Base-by-base conservation (phyloP, 345 rosid species). In the Clausena lansium region DNA sequence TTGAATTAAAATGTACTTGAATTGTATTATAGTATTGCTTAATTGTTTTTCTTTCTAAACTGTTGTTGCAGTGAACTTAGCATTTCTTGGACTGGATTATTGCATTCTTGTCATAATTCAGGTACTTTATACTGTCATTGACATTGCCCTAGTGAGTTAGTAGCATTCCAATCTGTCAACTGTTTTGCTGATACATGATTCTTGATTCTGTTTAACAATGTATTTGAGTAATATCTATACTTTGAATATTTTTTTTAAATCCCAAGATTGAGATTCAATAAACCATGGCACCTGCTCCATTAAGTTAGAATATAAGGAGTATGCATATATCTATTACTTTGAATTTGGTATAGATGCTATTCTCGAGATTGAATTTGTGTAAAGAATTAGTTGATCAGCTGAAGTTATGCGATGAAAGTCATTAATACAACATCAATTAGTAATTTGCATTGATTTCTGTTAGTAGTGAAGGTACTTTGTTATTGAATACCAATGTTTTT, bases 1-100 rank as follows among this genome's bases (percentile, higher is more conserved):
- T 17, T 30, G 4, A 32, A 6, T 45, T 50, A 67, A 13, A 55
- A 55, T n/a, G 9, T 10, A 25, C 25, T 35, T 17, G 45, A 41
- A 45, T 45, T 41, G 27, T 13, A 33, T 66, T 36, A 20, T 36
- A 15, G 25, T 35, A 71, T 32, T n/a, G 33, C 61, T 70, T 28
- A 17, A 71, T 9, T 80, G 36, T 8, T 55, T 59, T 1, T 54
- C 66, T 57, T 54, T 17, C n/a, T 1, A 20, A 22, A 11, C 28
- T 39, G 9, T 60, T 80, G 61, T 9, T 22, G 41, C 79, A 81
- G 86, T 54, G 88, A 78, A 70, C 47, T 80, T 74, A 35, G 63
- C 25, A 76, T 70, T 65, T 65, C 67, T 59, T 70, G 77, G 52
- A 60, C 73, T 39, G 41, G 54, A 59, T 36, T 75, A 50, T 57